Evolutionary conservation across 768 basidiomycete species (phyloP), one percentile per base, ranked within the genome.

Genomic region (Mycena polygramma): DNA sequence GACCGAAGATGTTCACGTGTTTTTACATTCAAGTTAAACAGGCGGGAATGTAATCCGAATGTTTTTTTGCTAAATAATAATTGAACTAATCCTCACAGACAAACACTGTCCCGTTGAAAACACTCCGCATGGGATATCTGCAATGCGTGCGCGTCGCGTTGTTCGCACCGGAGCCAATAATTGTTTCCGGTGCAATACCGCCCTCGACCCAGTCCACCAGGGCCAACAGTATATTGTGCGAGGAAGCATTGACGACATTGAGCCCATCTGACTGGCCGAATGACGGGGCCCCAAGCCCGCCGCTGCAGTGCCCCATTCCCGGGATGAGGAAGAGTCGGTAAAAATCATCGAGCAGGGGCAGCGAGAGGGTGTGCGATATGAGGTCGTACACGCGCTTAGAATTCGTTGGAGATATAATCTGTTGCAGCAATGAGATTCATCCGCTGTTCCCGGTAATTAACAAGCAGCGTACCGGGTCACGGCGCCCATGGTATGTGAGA

Each of bases 321-420:
- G 74, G 74, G 36, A 75, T 73, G 26, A 75, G 51, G 69, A 78
- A 78, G 24, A 78, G 73, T 20, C 77, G 74, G 59, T 75, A 77
- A 61, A 41, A 48, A 19, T 48, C 46, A n/a, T 48, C 46, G 8
- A 48, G 46, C 15, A 17, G 8, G 15, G 46, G 46, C 19, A 48
- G 46, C 19, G 46, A 48, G 46, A 48, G 46, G 46, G 46, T 48
- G 46, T 48, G 46, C 46, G 46, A 48, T 6, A 48, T 48, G 46
- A 48, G 46, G 46, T 48, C 46, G 46, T 48, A 48, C 46, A 48
- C 20, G 7, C 46, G 46, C 46, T 48, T 48, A 2, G 46, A 48
- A 8, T 48, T 48, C 4, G 46, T 48, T 14, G 46, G 20, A n/a
- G 46, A 48, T 48, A 48, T 48, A n/a, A 48, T 15, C 46, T 48